Base-by-base conservation (phyloP, 768 basidiomycete species). In the Termitomyces eurrhizus region DNA sequence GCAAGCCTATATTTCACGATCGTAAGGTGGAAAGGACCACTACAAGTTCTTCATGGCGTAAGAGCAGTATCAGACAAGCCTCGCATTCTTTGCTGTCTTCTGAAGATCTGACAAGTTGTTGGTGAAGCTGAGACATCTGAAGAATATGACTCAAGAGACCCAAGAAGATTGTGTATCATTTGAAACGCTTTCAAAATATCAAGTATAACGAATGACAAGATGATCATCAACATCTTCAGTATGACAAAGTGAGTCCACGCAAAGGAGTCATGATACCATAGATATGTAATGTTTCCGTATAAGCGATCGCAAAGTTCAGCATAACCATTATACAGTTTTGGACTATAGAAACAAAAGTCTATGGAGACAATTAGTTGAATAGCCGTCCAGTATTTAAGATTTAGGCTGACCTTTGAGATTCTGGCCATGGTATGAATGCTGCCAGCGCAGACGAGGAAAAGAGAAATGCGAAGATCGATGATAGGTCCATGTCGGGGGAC, bases 221-320 rank as follows among this genome's bases (percentile, higher is more conserved):
- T 44, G n/a, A 44, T n/a, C 49, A 9, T 33, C 18, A 4, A 16
- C 18, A 51, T 12, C 16, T 5, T 35, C 33, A n/a, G 11, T 2
- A 7, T 21, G 21, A 21, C 21, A 21, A 21, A 21, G 21, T 12
- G 33, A 35, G 18, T 13, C 12, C 32, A 36, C 1, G 63, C 63
- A 35, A 64, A 64, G 8, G 63, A 64, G 26, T 62, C 53, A 39
- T 62, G 62, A 1, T 58, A 58, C 4, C 65, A 63, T 1, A 66
- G 21, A 36, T 52, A 66, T 2, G 65, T 66, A 9, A 66, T 61
- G 26, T 66, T 66, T 7, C 60, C 52, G 33, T 66, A 66, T 2
- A 56, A 60, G 11, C 65, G 60, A 16, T 58, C 39, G 18, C 65
- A 66, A 29, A 66, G 32, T 56, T 66, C 65, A 1, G 62, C 61